Base-by-base conservation (phyloP, 108 stramenopile genomes). In the Fistulifera pelliculosa region DNA sequence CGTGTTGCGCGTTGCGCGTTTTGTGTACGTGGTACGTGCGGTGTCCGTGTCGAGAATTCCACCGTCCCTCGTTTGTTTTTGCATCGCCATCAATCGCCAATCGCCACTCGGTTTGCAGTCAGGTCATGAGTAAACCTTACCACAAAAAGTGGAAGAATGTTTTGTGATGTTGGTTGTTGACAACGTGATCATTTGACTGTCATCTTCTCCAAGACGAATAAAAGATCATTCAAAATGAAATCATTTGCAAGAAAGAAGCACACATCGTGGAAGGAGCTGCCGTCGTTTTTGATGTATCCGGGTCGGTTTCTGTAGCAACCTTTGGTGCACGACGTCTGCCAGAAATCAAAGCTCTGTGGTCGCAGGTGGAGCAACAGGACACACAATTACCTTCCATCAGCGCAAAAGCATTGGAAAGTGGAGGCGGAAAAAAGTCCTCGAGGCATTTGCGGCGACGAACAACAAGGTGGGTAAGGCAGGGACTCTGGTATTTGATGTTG, bases 381-480 rank as follows among this genome's bases (percentile, higher is more conserved):
- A 15, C 14, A 38, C 52, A 60, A 28, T 41, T 19, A 19, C 27
- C 15, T 31, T 13, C 43, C 24, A 44, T 35, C 24, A 58, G 58
- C 28, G 40, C 19, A 7, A 52, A 44, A 17, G 41, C 49, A 16
- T 40, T 57, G 2, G 4, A 60, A 45, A 80, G 81, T 50, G 71
- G 72, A 17, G 85, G 81, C 43, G 72, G 82, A 15, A 79, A 82
- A 60, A 61, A 71, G 15, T 81, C 85, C 10, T 68, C 71, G 11
- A 73, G 89, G 11, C 89, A 90, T 77, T 76, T 87, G 54, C 66
- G 89, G 41, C 67, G 89, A 47, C 54, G 89, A 22, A 74, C 83
- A 18, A 81, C 80, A 11, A 83, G 83, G 41, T 67, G 79, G 25
- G 43, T 58, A 40, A 60, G 62, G 11, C 44, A 11, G 21, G 7